These are phyloP conservation scores for Sporothrix curviconia DNA, from an alignment of 2,329 filamentous ascomycete genomes.

Conservation along the genomic window DNA sequence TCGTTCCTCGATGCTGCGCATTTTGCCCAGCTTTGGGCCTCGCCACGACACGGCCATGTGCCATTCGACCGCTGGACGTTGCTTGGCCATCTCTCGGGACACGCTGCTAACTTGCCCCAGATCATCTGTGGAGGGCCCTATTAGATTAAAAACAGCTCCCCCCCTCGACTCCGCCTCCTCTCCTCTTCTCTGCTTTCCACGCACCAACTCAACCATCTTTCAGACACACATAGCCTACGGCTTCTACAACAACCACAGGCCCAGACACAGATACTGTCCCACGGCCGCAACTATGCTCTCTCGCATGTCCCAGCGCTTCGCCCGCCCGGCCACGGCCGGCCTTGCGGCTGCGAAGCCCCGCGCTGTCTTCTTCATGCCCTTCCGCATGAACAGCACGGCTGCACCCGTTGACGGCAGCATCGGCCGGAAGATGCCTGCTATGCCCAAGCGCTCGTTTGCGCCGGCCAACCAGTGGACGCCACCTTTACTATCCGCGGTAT, in stretches of 20 bases:
- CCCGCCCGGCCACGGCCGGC: slow-evolving; percentile 36
- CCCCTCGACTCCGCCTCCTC: slow-evolving; percentile 15
- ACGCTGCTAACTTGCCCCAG: slow-evolving; percentile 26
- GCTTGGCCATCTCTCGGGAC: neutral
- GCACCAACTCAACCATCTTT: slow-evolving; percentile 19
- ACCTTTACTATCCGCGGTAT: slow-evolving; percentile 90
- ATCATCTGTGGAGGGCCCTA: slow-evolving; percentile 49
- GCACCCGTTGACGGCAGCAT: slow-evolving; percentile 60
- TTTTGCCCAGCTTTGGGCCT: neutral
- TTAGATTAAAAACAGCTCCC: slow-evolving; percentile 35
- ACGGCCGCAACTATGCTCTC: slow-evolving; percentile 46
- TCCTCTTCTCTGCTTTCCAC: slow-evolving; percentile 16
- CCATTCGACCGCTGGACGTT: neutral
- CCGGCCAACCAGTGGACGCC: slow-evolving; percentile 65
- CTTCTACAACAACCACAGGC: neutral
- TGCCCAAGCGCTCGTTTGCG: slow-evolving; percentile 52
- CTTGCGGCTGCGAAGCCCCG: slow-evolving; percentile 25
- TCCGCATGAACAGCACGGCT: slow-evolving; percentile 26
- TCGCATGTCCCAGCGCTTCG: slow-evolving; percentile 46
- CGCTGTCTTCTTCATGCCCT: slow-evolving; percentile 33
- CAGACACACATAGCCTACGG: neutral
- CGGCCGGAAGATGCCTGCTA: slow-evolving; percentile 59
- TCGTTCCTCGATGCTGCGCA: slow-evolving; percentile 18
- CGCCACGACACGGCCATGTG: no score
- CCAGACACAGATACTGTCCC: neutral